phyloP scores from a whole-genome alignment of 2,329 filamentous ascomycete species.

The Fonsecaea pedrosoi region DNA sequence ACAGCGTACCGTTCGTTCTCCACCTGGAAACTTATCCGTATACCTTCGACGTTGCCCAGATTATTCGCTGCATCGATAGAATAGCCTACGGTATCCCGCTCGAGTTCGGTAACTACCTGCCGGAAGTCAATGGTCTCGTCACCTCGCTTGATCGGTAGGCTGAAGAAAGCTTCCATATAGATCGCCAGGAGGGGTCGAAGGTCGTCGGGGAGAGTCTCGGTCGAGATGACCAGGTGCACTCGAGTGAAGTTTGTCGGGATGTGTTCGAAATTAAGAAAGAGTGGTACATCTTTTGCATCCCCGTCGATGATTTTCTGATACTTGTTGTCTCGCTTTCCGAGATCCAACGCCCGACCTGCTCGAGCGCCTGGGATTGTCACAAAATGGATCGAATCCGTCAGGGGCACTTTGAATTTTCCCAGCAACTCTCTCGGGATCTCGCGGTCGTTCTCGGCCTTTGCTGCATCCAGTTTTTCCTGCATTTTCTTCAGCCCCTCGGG shows the following conservation, averaged over 20 bases:
- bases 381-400: slow-evolving; percentile 91
- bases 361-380: slow-evolving; percentile 86
- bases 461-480: slow-evolving; percentile 75
- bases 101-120: slow-evolving; percentile 86
- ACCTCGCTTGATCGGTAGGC: slow-evolving; percentile 79
- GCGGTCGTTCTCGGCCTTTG: slow-evolving; percentile 86
- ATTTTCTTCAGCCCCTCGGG: slow-evolving; percentile 79
- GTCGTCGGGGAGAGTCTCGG: slow-evolving; percentile 75
- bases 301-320: slow-evolving; percentile 79
- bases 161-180: slow-evolving; percentile 93
- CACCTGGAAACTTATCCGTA: slow-evolving; percentile 81
- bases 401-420: slow-evolving; percentile 79
- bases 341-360: slow-evolving; percentile 74
- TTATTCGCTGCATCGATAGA: slow-evolving; percentile 70
- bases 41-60: slow-evolving; percentile 79
- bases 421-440: slow-evolving; percentile 84
- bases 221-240: slow-evolving; percentile 80
- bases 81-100: slow-evolving; percentile 89
- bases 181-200: slow-evolving; percentile 83
- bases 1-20: slow-evolving; percentile 86
- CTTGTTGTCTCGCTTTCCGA: slow-evolving; percentile 71
- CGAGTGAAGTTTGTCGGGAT: slow-evolving; percentile 93
- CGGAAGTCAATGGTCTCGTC: slow-evolving; percentile 85
- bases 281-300: slow-evolving; percentile 67
- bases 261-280: slow-evolving; percentile 97